A percentile compares a stretch with the other conserved stretches of the same genome.
Conservation (phyloP, 225 moss, liverwort and hornwort genomes). For the Asterella californica region DNA sequence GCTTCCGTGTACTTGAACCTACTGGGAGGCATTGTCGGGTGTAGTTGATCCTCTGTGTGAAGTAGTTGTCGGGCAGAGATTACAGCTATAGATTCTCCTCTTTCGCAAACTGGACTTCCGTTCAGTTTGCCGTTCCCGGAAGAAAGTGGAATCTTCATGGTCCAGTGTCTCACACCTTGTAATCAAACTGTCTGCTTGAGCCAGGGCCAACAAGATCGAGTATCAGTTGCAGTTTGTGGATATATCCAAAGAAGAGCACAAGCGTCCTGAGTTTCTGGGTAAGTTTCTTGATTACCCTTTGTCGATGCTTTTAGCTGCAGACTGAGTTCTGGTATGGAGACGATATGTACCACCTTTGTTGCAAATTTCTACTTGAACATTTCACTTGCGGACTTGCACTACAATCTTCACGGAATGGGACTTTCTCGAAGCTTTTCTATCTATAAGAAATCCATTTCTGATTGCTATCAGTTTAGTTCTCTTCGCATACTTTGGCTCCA, state of each 20-base stretch:
- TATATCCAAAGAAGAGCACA: slow-evolving; percentile 37
- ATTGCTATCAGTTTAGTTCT: too few relatives aligned
- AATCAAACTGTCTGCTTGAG: not conserved
- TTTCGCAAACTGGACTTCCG: not conserved
- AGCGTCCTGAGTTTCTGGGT: slow-evolving; percentile 56
- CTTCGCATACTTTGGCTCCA: too few relatives aligned
- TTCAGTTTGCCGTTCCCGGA: too few relatives aligned
- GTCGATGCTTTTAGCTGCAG: not conserved
- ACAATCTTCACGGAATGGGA: not conserved
- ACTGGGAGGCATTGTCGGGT: not conserved
- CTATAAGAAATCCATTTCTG: too few relatives aligned
- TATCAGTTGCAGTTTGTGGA: slow-evolving; percentile 41
- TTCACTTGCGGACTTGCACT: not conserved
- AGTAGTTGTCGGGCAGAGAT: not conserved
- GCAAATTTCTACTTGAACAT: not conserved
- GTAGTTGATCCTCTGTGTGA: not conserved
- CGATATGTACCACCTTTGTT: not conserved
- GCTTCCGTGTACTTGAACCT: not conserved
- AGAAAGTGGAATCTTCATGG: not conserved
- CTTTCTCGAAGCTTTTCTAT: not conserved
- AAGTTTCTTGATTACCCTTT: not conserved
- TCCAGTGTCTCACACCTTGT: too few relatives aligned
- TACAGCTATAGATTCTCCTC: not conserved
- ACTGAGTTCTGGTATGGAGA: not conserved
- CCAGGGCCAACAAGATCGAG: slow-evolving; percentile 62